Percentiles rank a stretch among this genome's conserved stretches.
Evolutionary conservation across 768 basidiomycete species (phyloP).

Genomic region (Leucocoprinus sp.): DNA sequence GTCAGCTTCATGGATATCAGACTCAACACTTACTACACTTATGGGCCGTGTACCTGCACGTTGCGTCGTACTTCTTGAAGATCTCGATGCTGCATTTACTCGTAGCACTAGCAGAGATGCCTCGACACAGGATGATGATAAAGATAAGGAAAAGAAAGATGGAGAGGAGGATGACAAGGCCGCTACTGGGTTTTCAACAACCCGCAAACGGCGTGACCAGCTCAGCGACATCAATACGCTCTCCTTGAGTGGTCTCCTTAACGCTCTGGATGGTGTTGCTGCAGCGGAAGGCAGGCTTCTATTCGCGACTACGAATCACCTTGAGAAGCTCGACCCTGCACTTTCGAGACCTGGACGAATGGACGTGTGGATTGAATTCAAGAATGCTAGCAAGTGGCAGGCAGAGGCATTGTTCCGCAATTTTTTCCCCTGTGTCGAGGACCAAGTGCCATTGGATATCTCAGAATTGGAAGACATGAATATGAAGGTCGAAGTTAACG

Average conservation of each 20-base stretch:
- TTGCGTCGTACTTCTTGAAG: constrained; percentile 77
- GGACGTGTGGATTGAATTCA: constrained; percentile 74
- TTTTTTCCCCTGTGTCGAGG: constrained; percentile 58
- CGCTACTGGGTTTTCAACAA: no score
- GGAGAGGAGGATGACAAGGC: no score
- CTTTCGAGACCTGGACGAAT: constrained; percentile 72
- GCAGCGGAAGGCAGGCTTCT: constrained; percentile 43
- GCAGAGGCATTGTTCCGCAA: constrained; percentile 54
- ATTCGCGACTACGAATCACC: constrained; percentile 73
- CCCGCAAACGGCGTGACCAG: no score
- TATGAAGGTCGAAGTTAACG: constrained; percentile 10
- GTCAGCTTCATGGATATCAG: constrained; percentile 44
- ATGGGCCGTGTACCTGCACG: constrained; percentile 35
- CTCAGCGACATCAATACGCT: constrained; percentile 33
- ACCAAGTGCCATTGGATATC: constrained; percentile 25
- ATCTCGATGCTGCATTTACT: constrained; percentile 72
- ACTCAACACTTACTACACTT: no score
- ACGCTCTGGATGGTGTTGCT: constrained; percentile 61
- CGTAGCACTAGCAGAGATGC: constrained; percentile 34
- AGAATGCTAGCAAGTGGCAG: constrained; percentile 63
- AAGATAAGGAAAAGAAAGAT: no score
- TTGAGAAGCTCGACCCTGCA: constrained; percentile 60
- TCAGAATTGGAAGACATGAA: constrained; percentile 9
- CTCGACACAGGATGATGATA: not conserved
- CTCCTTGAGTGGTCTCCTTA: constrained; percentile 59